These are phyloP conservation scores for Musa itinerans DNA, from an alignment of 176 grass and related monocot species.

Conservation along the genomic window DNA sequence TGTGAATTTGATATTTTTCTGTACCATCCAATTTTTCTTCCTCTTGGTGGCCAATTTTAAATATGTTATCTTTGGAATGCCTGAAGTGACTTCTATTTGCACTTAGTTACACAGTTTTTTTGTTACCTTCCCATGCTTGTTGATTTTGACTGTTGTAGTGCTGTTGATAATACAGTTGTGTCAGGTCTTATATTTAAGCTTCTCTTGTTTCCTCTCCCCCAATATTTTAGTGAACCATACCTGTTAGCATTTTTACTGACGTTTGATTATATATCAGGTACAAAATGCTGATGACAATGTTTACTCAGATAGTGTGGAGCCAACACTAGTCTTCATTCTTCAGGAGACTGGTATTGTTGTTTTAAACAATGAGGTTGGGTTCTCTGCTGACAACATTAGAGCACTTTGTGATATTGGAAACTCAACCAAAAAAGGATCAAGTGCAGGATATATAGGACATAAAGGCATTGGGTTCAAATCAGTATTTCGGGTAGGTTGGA, in stretches of 20 bases:
- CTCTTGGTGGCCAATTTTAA: too few species aligned
- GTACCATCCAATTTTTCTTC: too few species aligned
- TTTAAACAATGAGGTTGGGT: conserved; percentile 84
- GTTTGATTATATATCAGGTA: conserved; percentile 42
- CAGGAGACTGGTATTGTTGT: conserved; percentile 76
- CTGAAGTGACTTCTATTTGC: not conserved
- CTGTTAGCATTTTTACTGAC: conserved; percentile 1
- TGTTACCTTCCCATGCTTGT: not conserved
- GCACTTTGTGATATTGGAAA: conserved; percentile 94
- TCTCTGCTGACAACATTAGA: conserved; percentile 81
- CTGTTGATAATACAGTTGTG: too few species aligned
- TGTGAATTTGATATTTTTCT: too few species aligned
- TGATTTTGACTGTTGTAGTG: too few species aligned
- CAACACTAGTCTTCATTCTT: conserved; percentile 87
- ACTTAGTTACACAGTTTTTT: not conserved
- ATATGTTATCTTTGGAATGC: not conserved
- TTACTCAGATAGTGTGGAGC: conserved; percentile 62
- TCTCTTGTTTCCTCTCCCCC: not conserved
- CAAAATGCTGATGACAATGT: conserved; percentile 98
- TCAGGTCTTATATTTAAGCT: too few species aligned
- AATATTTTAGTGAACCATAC: not conserved
- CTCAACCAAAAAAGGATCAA: conserved; percentile 92
- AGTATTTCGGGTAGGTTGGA: conserved; percentile 78
- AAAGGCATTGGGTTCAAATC: conserved; percentile 99
- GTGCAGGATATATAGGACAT: conserved; percentile 85